Evolutionary conservation across 169 alveolate genomes (phyloP), one percentile per base, ranked within the genome.

Genomic region (Plasmodium billcollinsi): DNA sequence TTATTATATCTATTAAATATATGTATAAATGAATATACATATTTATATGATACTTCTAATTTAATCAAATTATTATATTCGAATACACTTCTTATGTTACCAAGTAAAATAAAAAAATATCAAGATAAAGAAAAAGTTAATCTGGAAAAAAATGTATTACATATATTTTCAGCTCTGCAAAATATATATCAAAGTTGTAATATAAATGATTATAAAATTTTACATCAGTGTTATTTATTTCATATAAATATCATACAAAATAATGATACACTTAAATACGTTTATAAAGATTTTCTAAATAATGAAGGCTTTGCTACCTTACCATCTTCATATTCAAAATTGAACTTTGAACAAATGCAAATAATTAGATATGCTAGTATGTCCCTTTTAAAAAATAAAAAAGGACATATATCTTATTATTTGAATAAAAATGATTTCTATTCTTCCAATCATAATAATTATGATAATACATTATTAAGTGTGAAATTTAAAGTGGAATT

Each of bases 401-500:
- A 80, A 26, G 26, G 56, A 45, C 12, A 26, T 2, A 45, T 80
- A 56, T 69, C 39, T 63, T 54, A 52, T 20, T 80, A 80, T 29
- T 62, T 80, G 6, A 80, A 63, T n/a, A 39, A 62, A 62, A 80
- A 80, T 58, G 90, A 80, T 80, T 80, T 80, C 47, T 80, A 33
- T 69, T 43, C 90, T 2, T 12, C 90, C 8, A 50, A 69, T n/a
- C 49, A 39, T 24, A 39, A 63, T 15, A n/a, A 21, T 8, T 80
- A 67, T 61, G 90, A 80, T 7, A 61, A 59, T 29, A 39, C 58
- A 29, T 29, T 80, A 14, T 52, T 49, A 21, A 80, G 73, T 49
- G 83, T 80, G 1, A 80, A 56, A 18, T 43, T 80, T 8, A 70
- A 73, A 33, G 63, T 56, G 15, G 70, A 45, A 11, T 33, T 80